Conservation (phyloP, 352 stramenopile genomes). For the Phytophthora pini region DNA sequence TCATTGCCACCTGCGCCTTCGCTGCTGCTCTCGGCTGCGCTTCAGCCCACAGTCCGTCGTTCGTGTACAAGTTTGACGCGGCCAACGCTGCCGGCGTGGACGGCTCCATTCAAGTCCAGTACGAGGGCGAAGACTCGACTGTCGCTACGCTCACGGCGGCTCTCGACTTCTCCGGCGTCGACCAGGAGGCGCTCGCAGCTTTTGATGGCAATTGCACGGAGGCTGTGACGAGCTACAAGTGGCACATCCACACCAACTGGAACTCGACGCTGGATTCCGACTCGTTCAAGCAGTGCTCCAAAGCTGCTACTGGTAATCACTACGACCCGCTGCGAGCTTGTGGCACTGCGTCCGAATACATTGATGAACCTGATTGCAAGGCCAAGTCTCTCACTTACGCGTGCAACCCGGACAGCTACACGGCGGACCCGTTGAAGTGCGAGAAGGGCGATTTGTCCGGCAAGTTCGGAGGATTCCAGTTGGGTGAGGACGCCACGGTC, state of each 20-base stretch:
- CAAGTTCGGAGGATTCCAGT: constrained; percentile 57
- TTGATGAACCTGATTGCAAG: constrained; percentile 33
- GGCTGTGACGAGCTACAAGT: constrained; percentile 54
- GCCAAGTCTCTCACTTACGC: constrained; percentile 41
- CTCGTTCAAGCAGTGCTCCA: constrained; percentile 54
- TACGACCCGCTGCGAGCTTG: constrained; percentile 60
- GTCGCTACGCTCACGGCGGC: constrained; percentile 38
- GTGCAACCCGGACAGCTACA: constrained; percentile 57
- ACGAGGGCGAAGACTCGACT: constrained; percentile 34
- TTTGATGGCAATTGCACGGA: constrained; percentile 49
- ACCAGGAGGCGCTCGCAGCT: constrained; percentile 28
- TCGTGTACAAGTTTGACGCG: constrained; percentile 53
- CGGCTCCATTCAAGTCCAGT: constrained; percentile 48
- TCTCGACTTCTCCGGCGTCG: constrained; percentile 50
- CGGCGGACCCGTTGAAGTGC: constrained; percentile 39
- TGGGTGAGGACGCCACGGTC: constrained; percentile 33
- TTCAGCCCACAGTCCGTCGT: constrained; percentile 19
- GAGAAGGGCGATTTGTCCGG: constrained; percentile 67
- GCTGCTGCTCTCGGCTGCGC: not conserved
- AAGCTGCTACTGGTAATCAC: constrained; percentile 52
- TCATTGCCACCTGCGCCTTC: constrained; percentile 4
- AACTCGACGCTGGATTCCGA: constrained; percentile 37
- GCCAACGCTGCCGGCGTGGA: constrained; percentile 37
- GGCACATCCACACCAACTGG: constrained; percentile 68
- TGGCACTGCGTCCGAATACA: constrained; percentile 54